Evolutionary conservation across 2,329 filamentous ascomycete genomes (phyloP).

Genomic region (Fonsecaea multimorphosa): DNA sequence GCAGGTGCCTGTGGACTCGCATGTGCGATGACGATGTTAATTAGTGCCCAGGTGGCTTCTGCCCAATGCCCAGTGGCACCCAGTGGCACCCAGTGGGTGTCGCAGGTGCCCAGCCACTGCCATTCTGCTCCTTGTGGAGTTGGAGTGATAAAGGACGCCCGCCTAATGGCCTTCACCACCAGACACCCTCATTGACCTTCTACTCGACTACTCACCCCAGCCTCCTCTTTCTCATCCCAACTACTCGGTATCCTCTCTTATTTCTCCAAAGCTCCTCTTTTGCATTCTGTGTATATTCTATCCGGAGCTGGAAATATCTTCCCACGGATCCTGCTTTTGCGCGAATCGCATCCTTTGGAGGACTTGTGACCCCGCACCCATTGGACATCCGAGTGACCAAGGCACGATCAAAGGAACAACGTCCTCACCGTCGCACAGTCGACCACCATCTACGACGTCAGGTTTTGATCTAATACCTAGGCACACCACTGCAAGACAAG

Average conservation of each 20-base stretch:
- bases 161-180: not conserved
- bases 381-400: not conserved
- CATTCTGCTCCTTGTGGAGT: not conserved
- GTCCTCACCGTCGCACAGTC: not conserved
- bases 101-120: no score
- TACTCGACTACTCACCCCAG: not conserved
- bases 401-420: no score
- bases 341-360: conserved; percentile 2
- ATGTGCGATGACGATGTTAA: conserved; percentile 8
- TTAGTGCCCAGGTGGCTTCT: not conserved
- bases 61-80: not conserved
- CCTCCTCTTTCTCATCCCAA: not conserved
- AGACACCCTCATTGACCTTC: no score
- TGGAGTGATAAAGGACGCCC: not conserved
- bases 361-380: not conserved
- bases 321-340: not conserved
- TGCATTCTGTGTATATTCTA: not conserved
- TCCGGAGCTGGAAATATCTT: not conserved
- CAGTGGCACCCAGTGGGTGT: no score
- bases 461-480: not conserved
- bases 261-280: not conserved
- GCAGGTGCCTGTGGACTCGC: not conserved
- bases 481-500: conserved; percentile 39
- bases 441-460: not conserved
- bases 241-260: not conserved